A percentile compares a stretch with the other conserved stretches of the same genome.
These are phyloP conservation scores for Cerrena zonata DNA, from an alignment of 1,284 basidiomycete genomes.

Conservation along the genomic window DNA sequence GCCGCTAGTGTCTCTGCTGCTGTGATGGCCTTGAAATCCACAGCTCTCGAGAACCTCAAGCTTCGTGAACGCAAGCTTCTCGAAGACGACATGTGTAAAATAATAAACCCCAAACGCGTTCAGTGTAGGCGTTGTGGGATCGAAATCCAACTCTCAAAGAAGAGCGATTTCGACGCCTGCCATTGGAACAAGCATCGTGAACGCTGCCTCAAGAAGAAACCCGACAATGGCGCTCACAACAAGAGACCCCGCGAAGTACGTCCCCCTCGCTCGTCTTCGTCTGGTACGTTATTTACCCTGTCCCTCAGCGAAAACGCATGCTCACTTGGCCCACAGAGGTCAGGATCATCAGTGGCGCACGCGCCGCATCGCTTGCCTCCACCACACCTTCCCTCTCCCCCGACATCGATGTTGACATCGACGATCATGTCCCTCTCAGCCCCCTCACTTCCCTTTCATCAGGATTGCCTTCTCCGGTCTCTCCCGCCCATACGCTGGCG, in stretches of 20 bases:
- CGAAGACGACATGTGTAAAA: conserved; percentile 45
- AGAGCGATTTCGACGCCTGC: conserved; percentile 58
- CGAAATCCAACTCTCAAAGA: conserved; percentile 60
- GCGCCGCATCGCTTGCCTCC: background rate
- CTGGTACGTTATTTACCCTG: too few species aligned
- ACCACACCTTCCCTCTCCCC: background rate
- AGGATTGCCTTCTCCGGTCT: background rate
- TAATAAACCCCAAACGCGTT: conserved; percentile 48
- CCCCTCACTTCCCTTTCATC: background rate
- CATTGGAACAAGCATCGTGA: conserved; percentile 63
- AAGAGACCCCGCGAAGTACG: background rate
- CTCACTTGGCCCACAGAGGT: background rate
- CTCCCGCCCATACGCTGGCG: background rate
- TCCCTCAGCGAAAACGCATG: background rate
- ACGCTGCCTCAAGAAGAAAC: conserved; percentile 40
- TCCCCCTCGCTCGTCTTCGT: background rate
- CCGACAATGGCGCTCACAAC: background rate
- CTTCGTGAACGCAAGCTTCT: conserved; percentile 43
- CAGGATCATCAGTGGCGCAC: background rate
- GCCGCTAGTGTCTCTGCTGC: background rate
- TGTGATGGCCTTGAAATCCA: background rate
- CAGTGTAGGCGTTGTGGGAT: conserved; percentile 50
- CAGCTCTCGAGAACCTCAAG: conserved; percentile 25
- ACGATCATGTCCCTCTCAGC: background rate
- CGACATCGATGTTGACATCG: background rate